Base-by-base conservation (phyloP, 495 filamentous ascomycete species). In the Parmelia sp. region DNA sequence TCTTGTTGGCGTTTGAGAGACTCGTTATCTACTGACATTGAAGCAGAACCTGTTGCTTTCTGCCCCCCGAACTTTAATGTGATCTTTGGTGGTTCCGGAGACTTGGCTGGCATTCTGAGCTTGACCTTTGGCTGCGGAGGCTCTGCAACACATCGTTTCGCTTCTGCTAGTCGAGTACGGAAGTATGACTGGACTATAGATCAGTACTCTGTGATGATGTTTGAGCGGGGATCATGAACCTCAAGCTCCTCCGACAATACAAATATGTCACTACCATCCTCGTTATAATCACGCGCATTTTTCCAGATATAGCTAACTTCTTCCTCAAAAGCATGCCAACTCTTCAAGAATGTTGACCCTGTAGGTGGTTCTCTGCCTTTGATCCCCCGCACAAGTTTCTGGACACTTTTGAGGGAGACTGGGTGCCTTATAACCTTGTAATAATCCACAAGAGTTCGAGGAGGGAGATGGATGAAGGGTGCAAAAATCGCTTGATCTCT, bases 271-370 rank as follows among this genome's bases (percentile, higher is more conserved):
- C 92, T 96, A 4, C 82, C 89, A 68, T 95, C 91, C 69, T 95
- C 91, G 68, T 96, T 96, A 74, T 92, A 96, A 36, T 85, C 83
- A 58, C 86, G 84, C 7, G 92, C 92, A 75, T 96, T 96, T 44
- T 80, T 83, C 89, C 91, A 95, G 36, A 96, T 87, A 61, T 87
- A 82, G 66, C 81, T 86, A 55, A 90, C 79, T 64, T 88, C 90
- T 17, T 88, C 83, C 73, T 92, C 90, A 64, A 96, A 93, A 5
- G 84, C 79, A 49, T 84, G 75, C 92, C 92, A 96, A 29, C 74
- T 86, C 67, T 88, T 88, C 73, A 91, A 87, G 39, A 88, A 84
- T 35, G 86, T 89, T 17, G 82, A 73, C n/a, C 82, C 84, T 2
- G 88, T 87, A 6, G 82, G 79, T 40, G 82, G 79, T 58, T 83